Base-by-base conservation (phyloP, 805 yeast genomes). In the Ogataea neopini region DNA sequence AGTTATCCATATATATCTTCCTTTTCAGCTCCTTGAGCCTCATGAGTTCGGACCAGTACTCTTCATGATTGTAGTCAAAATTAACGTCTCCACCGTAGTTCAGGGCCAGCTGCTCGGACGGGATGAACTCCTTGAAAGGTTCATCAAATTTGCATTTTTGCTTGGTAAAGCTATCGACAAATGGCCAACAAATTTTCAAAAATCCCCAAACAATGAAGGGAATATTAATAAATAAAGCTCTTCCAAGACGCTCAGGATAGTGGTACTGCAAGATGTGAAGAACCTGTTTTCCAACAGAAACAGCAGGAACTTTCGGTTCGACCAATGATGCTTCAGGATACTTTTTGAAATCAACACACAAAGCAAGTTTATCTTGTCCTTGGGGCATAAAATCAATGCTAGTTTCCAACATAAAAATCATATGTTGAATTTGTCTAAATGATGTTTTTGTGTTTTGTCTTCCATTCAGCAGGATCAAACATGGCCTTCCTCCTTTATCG, bases 201-300 rank as follows among this genome's bases (percentile, higher is more conserved):
- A 94, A 94, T 10, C 96, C 83, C 90, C 96, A 88, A 6, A 92
- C 97, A 44, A 90, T 71, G 79, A 92, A 84, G n/a, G 98, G 98
- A 56, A 94, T 89, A 68, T 94, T 92, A 50, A 95, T 86, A 49
- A 94, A 77, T 47, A 91, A 73, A 0, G 97, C 97, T 62, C 86
- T 81, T 20, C 99, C 99, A 50, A 94, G 75, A 59, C 99, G 80
- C 66, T 94, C 99, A 6, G 99, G 99, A 64, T 94, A 94, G 69
- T 94, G 99, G 32, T 95, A 90, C 70, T 94, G 99, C 59, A 94
- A 72, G 61, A 94, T 94, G 65, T 84, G 84, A 56, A 94, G 74
- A 23, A 92, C 97, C 66, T 89, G 95, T 63, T 92, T 85, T 30
- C 97, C 97, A 18, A 82, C 84, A 40, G 85, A 77, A 35, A 92